A percentile compares a stretch with the other conserved stretches of the same genome.
These are phyloP conservation scores for Eucalyptus regnans DNA, from an alignment of 345 rosid species.

Conservation along the genomic window DNA sequence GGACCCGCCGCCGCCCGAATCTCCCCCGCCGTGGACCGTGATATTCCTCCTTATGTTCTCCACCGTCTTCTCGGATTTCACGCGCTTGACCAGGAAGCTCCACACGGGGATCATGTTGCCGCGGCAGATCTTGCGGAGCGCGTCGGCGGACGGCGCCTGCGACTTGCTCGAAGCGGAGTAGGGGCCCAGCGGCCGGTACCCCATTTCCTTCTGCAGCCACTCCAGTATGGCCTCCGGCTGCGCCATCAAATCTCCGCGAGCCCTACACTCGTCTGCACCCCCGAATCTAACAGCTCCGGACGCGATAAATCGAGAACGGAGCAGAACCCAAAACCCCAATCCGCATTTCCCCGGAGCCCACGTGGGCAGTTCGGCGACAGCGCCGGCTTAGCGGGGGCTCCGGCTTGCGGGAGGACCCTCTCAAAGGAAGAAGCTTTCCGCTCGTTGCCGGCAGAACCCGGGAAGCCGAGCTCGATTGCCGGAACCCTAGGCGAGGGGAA, in stretches of 20 bases:
- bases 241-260: slow-evolving; percentile 23
- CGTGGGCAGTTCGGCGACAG: not conserved
- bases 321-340: not conserved
- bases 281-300: not conserved
- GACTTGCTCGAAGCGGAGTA: slow-evolving; percentile 41
- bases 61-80: slow-evolving; percentile 82
- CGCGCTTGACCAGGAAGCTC: slow-evolving; percentile 54
- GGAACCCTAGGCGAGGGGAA: not conserved
- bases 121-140: slow-evolving; percentile 63
- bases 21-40: slow-evolving; percentile 55
- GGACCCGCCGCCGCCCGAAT: slow-evolving; percentile 8
- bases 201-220: slow-evolving; percentile 91
- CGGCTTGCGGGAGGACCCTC: not conserved
- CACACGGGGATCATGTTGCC: slow-evolving; percentile 85
- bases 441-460: not conserved
- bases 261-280: not conserved
- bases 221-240: slow-evolving; percentile 70
- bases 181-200: slow-evolving; percentile 65
- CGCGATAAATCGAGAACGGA: not conserved
- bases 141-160: slow-evolving; percentile 53
- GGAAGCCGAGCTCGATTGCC: not conserved
- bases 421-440: not conserved
- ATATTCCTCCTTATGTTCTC: slow-evolving; percentile 69
- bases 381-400: not conserved
- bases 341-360: not conserved